These are phyloP conservation scores for Backusella tarrabulga DNA, from an alignment of 192 early-diverging fungal genomes.

Conservation along the genomic window DNA sequence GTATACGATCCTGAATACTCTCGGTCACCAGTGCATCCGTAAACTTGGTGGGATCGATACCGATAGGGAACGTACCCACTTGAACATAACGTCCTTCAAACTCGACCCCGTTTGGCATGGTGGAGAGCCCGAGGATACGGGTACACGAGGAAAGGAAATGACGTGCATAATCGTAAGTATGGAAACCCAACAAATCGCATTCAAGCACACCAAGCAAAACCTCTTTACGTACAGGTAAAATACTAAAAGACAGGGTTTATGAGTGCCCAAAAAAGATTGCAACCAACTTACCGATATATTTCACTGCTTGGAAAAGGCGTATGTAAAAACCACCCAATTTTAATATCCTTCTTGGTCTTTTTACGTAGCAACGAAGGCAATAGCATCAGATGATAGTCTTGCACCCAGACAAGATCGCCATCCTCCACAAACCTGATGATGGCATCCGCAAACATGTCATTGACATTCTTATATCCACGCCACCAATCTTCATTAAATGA, in stretches of 20 bases:
- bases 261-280: too few species aligned
- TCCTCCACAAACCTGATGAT: constrained; percentile 80
- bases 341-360: constrained; percentile 69
- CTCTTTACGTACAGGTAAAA: constrained; percentile 91
- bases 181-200: constrained; percentile 96
- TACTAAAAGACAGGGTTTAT: constrained; percentile 38
- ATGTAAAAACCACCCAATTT: constrained; percentile 98
- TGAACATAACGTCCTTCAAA: constrained; percentile 91
- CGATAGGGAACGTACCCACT: constrained; percentile 98
- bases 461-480: constrained; percentile 93
- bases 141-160: constrained; percentile 98
- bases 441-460: constrained; percentile 86
- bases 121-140: constrained; percentile 92
- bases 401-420: constrained; percentile 88
- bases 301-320: constrained; percentile 97
- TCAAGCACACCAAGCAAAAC: constrained; percentile 91
- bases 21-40: constrained; percentile 73
- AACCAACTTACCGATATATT: constrained; percentile 70
- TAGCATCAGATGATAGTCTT: constrained; percentile 99
- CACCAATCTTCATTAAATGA: constrained; percentile 92
- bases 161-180: constrained; percentile 98
- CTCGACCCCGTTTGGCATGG: constrained; percentile 93
- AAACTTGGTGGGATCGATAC: constrained; percentile 97
- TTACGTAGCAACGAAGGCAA: constrained; percentile 85
- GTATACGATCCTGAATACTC: constrained; percentile 72